Percentiles rank a stretch among this genome's conserved stretches.
Conservation (phyloP, 176 grass and related monocot genomes). For the Puccinellia tenuiflora region DNA sequence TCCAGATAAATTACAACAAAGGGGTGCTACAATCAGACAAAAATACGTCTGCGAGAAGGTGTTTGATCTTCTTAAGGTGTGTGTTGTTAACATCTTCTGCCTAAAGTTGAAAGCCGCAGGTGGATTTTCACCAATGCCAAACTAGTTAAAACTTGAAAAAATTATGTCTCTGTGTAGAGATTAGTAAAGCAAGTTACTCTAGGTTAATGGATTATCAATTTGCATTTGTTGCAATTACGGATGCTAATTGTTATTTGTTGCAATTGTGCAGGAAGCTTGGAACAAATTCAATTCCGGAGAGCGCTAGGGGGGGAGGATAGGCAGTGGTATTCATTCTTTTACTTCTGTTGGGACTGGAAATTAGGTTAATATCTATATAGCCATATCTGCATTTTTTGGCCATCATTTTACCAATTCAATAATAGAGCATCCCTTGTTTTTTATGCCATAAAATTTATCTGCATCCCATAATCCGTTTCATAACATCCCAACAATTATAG, state of each 20-base stretch:
- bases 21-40: conserved; percentile 83
- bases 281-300: conserved; percentile 65
- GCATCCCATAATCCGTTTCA: background rate
- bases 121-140: background rate
- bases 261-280: conserved; percentile 66
- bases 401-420: background rate
- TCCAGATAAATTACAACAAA: conserved; percentile 96
- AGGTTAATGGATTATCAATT: background rate
- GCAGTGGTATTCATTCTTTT: background rate
- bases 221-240: background rate
- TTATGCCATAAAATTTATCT: background rate
- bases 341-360: background rate
- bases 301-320: conserved; percentile 25
- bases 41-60: conserved; percentile 99
- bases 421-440: background rate
- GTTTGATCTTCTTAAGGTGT: conserved; percentile 98
- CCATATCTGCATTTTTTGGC: background rate
- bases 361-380: conserved; percentile 19
- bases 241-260: background rate
- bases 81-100: conserved; percentile 18
- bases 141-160: background rate
- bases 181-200: background rate
- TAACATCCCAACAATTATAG: background rate
- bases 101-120: background rate
- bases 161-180: background rate